A percentile compares a stretch with the other conserved stretches of the same genome.
Evolutionary conservation across 257 asterid species (phyloP).

Genomic region (Craterostigma plantagineum): DNA sequence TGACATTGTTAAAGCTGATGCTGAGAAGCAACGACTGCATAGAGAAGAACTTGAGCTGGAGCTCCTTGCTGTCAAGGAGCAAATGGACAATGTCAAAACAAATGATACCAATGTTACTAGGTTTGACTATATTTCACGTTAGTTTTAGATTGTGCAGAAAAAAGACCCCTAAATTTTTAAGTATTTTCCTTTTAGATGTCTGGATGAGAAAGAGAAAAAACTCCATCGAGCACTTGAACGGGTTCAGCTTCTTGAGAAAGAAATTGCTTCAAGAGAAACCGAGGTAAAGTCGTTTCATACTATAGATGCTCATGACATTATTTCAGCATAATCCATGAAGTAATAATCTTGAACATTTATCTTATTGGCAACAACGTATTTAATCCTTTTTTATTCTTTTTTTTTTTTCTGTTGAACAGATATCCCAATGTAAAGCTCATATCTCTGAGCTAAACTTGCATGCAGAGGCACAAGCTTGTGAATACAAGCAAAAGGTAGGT

Average conservation of each 20-base stretch:
- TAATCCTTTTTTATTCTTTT: slow-evolving; percentile 3
- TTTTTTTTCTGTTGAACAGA: too few relatives aligned
- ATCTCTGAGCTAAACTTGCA: slow-evolving; percentile 73
- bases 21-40: slow-evolving; percentile 73
- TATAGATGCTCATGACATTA: slow-evolving; percentile 8
- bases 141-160: too few relatives aligned
- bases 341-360: neutral
- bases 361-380: neutral
- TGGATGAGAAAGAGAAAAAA: slow-evolving; percentile 42
- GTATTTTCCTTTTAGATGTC: slow-evolving; percentile 26
- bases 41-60: slow-evolving; percentile 96
- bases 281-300: slow-evolving; percentile 27
- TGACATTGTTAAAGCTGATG: slow-evolving; percentile 73
- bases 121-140: slow-evolving; percentile 13
- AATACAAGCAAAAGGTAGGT: slow-evolving; percentile 85
- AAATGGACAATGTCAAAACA: slow-evolving; percentile 41
- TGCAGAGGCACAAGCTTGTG: slow-evolving; percentile 92
- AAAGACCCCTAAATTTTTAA: neutral
- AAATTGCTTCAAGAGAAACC: slow-evolving; percentile 55
- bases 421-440: slow-evolving; percentile 71
- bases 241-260: slow-evolving; percentile 63
- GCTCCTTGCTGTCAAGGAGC: slow-evolving; percentile 60
- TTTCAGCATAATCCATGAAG: neutral
- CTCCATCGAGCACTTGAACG: slow-evolving; percentile 44
- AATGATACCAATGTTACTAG: slow-evolving; percentile 57